These are phyloP conservation scores for Seminavis robusta DNA, from an alignment of 108 stramenopile species.

Conservation along the genomic window DNA sequence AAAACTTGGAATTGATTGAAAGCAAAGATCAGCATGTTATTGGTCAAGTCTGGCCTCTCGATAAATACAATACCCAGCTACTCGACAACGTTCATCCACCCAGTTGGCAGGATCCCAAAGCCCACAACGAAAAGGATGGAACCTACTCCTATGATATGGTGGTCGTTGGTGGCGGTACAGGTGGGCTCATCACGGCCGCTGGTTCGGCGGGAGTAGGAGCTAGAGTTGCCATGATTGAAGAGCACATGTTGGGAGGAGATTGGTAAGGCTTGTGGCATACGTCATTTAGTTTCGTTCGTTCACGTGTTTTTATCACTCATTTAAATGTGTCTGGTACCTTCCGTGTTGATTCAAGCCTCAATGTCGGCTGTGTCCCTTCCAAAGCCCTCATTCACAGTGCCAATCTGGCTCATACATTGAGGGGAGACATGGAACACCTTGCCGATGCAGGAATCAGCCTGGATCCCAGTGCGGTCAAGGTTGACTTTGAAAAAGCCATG, in stretches of 20 bases:
- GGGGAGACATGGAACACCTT: slow-evolving; percentile 36
- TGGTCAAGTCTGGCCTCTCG: slow-evolving; percentile 62
- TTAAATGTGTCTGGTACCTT: not conserved
- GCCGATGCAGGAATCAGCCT: slow-evolving; percentile 66
- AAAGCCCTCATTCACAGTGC: slow-evolving; percentile 83
- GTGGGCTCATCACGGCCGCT: slow-evolving; percentile 71
- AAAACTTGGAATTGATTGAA: slow-evolving; percentile 32
- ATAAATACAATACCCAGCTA: slow-evolving; percentile 59
- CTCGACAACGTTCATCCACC: slow-evolving; percentile 74
- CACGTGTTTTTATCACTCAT: not conserved
- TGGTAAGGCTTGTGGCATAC: slow-evolving; percentile 19
- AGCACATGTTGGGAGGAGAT: slow-evolving; percentile 83
- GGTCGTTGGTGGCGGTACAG: slow-evolving; percentile 74
- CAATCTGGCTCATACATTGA: slow-evolving; percentile 45
- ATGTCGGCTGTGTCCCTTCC: slow-evolving; percentile 90
- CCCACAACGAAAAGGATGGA: slow-evolving; percentile 10
- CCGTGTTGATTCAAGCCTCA: slow-evolving; percentile 31
- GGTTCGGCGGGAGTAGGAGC: slow-evolving; percentile 73
- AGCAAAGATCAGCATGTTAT: slow-evolving; percentile 50
- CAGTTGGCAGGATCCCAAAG: slow-evolving; percentile 61
- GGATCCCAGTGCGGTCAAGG: slow-evolving; percentile 41
- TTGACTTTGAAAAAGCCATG: slow-evolving; percentile 87
- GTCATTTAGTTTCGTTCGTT: not conserved
- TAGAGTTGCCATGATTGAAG: slow-evolving; percentile 82
- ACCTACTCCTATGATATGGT: slow-evolving; percentile 71